Percentiles rank a stretch among this genome's conserved stretches.
Evolutionary conservation across 2,329 filamentous ascomycete genomes (phyloP).

Genomic region (Aspergillus oerlinghausenensis): DNA sequence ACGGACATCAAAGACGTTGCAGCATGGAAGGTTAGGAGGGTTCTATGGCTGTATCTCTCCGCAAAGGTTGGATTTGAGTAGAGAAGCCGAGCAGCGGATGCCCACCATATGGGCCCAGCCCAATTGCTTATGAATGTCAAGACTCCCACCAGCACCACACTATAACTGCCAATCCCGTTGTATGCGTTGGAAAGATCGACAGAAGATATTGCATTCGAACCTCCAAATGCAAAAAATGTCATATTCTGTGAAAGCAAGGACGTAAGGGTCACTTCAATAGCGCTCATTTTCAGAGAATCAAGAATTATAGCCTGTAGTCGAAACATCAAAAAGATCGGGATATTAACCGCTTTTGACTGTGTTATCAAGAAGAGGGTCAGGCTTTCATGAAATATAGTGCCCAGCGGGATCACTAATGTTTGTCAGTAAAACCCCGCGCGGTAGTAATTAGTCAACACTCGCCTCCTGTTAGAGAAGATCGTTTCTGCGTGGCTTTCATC

Average conservation of each 20-base stretch:
- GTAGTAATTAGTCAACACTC: slow-evolving; percentile 8
- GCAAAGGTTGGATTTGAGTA: slow-evolving; percentile 11
- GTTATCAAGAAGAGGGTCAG: slow-evolving; percentile 77
- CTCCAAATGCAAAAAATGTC: slow-evolving; percentile 85
- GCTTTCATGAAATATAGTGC: slow-evolving; percentile 54
- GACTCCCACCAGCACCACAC: slow-evolving; percentile 71
- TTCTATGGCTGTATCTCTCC: slow-evolving; percentile 48
- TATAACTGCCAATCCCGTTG: slow-evolving; percentile 82
- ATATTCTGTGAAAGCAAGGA: slow-evolving; percentile 73
- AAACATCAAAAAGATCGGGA: slow-evolving; percentile 78
- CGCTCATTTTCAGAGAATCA: slow-evolving; percentile 35
- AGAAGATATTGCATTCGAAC: slow-evolving; percentile 92
- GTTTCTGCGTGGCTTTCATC: slow-evolving; percentile 5
- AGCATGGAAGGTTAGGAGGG: slow-evolving; percentile 66
- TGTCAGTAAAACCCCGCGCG: slow-evolving; percentile 7
- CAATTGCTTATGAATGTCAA: slow-evolving; percentile 88
- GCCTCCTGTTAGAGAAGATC: slow-evolving; percentile 7
- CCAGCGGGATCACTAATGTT: slow-evolving; percentile 10
- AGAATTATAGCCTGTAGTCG: slow-evolving; percentile 56
- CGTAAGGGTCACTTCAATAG: slow-evolving; percentile 61
- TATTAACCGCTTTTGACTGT: slow-evolving; percentile 78
- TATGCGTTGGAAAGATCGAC: slow-evolving; percentile 92
- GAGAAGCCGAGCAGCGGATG: slow-evolving; percentile 51
- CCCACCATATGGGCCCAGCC: slow-evolving; percentile 87
- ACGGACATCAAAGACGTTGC: slow-evolving; percentile 63